phyloP scores from a whole-genome alignment of 1,284 basidiomycete species.

The Microbotryomycetes sp. region DNA sequence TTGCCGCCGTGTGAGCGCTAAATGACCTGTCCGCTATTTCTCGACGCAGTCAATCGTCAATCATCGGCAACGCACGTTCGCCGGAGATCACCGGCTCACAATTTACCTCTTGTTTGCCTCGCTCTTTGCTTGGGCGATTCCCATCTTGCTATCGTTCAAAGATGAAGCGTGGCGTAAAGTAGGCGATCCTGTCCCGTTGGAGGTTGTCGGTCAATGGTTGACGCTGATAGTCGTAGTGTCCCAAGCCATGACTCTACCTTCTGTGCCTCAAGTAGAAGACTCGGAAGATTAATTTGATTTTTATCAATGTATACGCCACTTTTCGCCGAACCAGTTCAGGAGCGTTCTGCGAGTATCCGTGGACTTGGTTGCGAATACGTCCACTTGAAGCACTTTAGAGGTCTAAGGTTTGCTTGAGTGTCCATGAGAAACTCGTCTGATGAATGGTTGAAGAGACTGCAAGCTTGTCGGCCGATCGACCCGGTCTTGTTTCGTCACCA shows the following conservation, averaged over 20 bases:
- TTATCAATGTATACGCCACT: too few relatives aligned
- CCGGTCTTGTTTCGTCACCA: too few relatives aligned
- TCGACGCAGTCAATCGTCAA: background rate
- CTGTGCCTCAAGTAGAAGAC: background rate
- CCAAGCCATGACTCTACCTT: background rate
- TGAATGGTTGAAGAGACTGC: too few relatives aligned
- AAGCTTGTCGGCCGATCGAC: too few relatives aligned
- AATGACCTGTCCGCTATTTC: too few relatives aligned
- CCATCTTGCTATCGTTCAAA: background rate
- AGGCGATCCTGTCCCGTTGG: background rate
- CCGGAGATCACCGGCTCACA: background rate
- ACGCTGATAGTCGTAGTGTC: background rate
- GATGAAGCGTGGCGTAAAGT: background rate
- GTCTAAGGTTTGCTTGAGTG: too few relatives aligned
- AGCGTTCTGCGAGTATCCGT: too few relatives aligned
- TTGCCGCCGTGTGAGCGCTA: too few relatives aligned
- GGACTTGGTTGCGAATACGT: too few relatives aligned
- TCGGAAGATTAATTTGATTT: background rate
- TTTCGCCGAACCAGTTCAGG: too few relatives aligned
- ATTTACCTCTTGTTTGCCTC: background rate
- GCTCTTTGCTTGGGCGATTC: background rate
- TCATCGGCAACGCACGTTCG: background rate
- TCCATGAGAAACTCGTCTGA: too few relatives aligned
- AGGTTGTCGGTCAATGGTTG: background rate
- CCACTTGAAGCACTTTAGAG: too few relatives aligned